Conservation (phyloP, 768 basidiomycete genomes). For the Termitomyces sp. region DNA sequence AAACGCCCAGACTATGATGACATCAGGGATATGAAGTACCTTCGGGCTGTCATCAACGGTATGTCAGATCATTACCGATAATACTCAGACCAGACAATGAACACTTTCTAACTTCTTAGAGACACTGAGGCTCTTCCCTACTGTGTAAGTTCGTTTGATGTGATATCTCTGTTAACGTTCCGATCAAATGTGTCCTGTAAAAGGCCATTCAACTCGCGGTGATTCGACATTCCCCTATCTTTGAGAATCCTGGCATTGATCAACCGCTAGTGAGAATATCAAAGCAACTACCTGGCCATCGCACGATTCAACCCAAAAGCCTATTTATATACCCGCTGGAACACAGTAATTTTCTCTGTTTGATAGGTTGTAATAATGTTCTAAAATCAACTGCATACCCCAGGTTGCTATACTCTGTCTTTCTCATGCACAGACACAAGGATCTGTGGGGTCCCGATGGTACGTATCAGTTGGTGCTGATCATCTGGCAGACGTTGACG, state of each 20-base stretch:
- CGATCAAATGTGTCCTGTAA: neutral
- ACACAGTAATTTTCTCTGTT: conserved; percentile 28
- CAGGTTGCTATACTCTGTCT: conserved; percentile 48
- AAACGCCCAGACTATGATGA: conserved; percentile 49
- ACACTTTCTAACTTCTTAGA: conserved; percentile 22
- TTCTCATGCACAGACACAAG: conserved; percentile 58
- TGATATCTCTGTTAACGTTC: neutral
- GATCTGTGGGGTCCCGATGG: conserved; percentile 73
- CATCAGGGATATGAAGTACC: conserved; percentile 56
- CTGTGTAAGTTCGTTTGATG: conserved; percentile 32
- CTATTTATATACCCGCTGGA: conserved; percentile 47
- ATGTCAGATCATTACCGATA: neutral
- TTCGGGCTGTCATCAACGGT: conserved; percentile 67
- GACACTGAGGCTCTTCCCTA: conserved; percentile 51
- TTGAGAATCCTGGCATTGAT: neutral
- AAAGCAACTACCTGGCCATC: conserved; percentile 43
- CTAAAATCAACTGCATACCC: neutral
- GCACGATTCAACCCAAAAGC: conserved; percentile 36
- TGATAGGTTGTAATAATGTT: neutral
- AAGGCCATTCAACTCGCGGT: conserved; percentile 46
- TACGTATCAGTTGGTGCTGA: conserved; percentile 14
- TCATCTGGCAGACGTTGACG: neutral
- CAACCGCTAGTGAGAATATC: conserved; percentile 32
- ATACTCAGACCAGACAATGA: neutral
- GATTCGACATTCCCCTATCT: neutral